Conservation (phyloP, 2,329 filamentous ascomycete species). For the Trichophyton mentagrophytes region DNA sequence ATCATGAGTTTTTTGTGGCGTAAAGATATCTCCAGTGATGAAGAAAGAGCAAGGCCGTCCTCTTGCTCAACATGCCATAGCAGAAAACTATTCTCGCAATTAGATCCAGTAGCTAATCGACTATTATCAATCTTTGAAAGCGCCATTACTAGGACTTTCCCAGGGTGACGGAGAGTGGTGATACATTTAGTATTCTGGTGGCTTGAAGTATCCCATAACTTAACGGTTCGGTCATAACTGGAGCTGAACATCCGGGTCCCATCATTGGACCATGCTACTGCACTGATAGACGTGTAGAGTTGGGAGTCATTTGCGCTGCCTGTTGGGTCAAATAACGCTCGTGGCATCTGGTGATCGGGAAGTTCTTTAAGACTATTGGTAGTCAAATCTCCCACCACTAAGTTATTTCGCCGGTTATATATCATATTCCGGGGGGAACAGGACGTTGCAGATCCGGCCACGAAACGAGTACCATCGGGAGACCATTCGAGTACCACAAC, state of each 20-base stretch:
- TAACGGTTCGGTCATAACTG: conserved; percentile 44
- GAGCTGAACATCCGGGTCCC: conserved; percentile 39
- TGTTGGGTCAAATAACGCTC: conserved; percentile 27
- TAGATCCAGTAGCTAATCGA: conserved; percentile 39
- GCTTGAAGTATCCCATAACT: conserved; percentile 40
- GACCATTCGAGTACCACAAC: conserved; percentile 46
- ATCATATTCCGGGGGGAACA: conserved; percentile 44
- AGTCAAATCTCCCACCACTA: conserved; percentile 40
- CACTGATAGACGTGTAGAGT: conserved; percentile 45
- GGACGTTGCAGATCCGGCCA: conserved; percentile 44
- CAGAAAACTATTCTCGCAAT: conserved; percentile 20
- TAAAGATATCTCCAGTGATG: conserved; percentile 5
- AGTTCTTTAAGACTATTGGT: conserved; percentile 38
- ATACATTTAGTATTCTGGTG: conserved; percentile 20
- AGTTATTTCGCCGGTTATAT: conserved; percentile 47
- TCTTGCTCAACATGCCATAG: conserved; percentile 22
- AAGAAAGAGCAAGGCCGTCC: conserved; percentile 15
- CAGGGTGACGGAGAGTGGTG: conserved; percentile 33
- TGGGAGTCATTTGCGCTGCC: conserved; percentile 38
- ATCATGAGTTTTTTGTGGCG: conserved; percentile 17
- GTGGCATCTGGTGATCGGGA: conserved; percentile 39
- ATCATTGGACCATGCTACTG: conserved; percentile 40
- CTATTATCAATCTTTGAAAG: conserved; percentile 28
- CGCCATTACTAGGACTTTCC: conserved; percentile 40
- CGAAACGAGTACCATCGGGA: conserved; percentile 41